Base-by-base conservation (phyloP, 768 basidiomycete species). In the Serendipita indica region DNA sequence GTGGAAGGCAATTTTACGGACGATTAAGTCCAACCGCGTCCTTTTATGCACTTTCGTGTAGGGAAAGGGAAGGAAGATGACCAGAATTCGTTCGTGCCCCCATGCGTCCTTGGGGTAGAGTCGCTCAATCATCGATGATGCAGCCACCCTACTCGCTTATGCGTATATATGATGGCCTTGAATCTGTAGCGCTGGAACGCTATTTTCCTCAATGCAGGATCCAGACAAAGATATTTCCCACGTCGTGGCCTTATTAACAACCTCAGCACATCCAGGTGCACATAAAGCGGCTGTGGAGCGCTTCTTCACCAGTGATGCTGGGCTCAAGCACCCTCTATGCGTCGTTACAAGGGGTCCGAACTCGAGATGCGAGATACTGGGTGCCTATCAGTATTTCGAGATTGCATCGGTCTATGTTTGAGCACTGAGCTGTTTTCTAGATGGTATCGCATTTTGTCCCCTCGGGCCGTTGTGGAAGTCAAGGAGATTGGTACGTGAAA, bases 371-470 rank as follows among this genome's bases (percentile, higher is more conserved):
- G 68, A 70, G 18, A 70, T 84, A 25, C 70, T 83, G 2, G 79
- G 73, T 5, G 72, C 83, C 30, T 82, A 79, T 65, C 79, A 82
- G 76, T 79, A 60, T 32, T n/a, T n/a, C n/a, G n/a, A n/a, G n/a
- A n/a, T n/a, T n/a, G n/a, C n/a, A n/a, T n/a, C n/a, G 2, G 39
- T 18, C 33, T 14, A 2, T 18, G 7, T 12, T 18, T 14, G 3
- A 57, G 35, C 37, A 33, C 33, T 6, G 59, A 33, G 1, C 22
- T 10, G 18, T 28, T n/a, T 14, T 30, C 13, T 57, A 80, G 79
- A 63, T 84, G 80, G 80, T 81, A 81, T 65, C 78, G 82, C 56
- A 71, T 84, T 33, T 67, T 82, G 65, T 82, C 80, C 12, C 83
- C 81, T 0, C 62, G 67, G 22, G 71, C 77, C 20, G 66, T 74